Percentiles rank a stretch among this genome's conserved stretches.
These are phyloP conservation scores for Dactylellina cionopaga DNA, from an alignment of 2,329 filamentous ascomycete species.

Conservation along the genomic window DNA sequence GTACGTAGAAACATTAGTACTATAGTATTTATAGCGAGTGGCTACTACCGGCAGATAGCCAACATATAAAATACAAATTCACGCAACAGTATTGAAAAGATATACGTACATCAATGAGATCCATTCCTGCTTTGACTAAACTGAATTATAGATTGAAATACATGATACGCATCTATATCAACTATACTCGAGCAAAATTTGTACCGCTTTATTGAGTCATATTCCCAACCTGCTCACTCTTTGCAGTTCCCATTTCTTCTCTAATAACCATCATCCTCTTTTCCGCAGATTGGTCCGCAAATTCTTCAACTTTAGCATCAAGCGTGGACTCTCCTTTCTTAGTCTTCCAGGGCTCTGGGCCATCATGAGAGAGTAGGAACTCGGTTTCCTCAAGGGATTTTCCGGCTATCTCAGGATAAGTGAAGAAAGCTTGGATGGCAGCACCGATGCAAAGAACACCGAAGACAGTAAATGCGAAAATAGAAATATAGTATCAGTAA, in stretches of 20 bases:
- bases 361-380: conserved; percentile 63
- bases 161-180: no score
- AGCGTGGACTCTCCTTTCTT: conserved; percentile 20
- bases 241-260: conserved; percentile 4
- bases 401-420: conserved; percentile 69
- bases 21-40: no score
- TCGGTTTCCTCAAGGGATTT: conserved; percentile 69
- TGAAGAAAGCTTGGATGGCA: conserved; percentile 67
- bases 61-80: no score
- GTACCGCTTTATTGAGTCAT: conserved; percentile 11
- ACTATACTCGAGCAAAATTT: no score
- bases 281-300: conserved; percentile 12
- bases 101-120: no score
- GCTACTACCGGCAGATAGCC: no score
- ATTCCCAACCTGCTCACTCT: conserved; percentile 8
- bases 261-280: conserved; percentile 20
- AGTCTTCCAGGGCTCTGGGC: conserved; percentile 62
- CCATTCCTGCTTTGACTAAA: no score
- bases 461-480: conserved; percentile 65
- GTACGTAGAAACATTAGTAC: no score
- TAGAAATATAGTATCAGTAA: background rate
- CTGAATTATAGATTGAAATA: no score
- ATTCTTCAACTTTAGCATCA: conserved; percentile 16
- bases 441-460: conserved; percentile 66
- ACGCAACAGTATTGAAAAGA: no score